Percentiles rank a stretch among this genome's conserved stretches.
These are phyloP conservation scores for Coprinopsis strossmayeri DNA, from an alignment of 768 basidiomycete species.

Conservation along the genomic window DNA sequence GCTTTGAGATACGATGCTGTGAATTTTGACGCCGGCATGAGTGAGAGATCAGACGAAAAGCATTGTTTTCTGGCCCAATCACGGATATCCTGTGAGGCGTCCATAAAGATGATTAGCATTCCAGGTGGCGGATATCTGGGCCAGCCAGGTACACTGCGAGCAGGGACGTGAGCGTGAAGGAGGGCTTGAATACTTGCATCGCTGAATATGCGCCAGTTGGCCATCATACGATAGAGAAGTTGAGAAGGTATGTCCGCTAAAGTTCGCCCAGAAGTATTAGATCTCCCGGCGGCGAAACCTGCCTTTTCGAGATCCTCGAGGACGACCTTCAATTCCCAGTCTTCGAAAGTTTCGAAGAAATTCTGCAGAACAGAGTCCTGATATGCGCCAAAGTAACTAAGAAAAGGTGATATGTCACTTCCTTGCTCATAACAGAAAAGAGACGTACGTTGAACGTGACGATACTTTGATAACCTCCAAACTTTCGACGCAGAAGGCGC, in stretches of 20 bases:
- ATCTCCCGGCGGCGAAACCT: slow-evolving; percentile 17
- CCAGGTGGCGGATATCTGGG: slow-evolving; percentile 58
- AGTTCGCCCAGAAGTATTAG: slow-evolving; percentile 16
- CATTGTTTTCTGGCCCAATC: slow-evolving; percentile 51
- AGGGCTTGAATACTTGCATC: slow-evolving; percentile 40
- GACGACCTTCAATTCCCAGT: slow-evolving; percentile 57
- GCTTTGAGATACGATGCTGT: slow-evolving; percentile 38
- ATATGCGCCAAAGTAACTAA: slow-evolving; percentile 74
- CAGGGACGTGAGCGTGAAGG: slow-evolving; percentile 32
- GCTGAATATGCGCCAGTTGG: slow-evolving; percentile 52
- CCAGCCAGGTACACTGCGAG: slow-evolving; percentile 38
- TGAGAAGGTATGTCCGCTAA: slow-evolving; percentile 43
- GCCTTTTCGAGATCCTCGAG: slow-evolving; percentile 37
- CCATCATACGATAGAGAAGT: slow-evolving; percentile 54
- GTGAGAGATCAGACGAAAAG: slow-evolving; percentile 28
- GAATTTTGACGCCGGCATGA: slow-evolving; percentile 45
- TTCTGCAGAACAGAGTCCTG: slow-evolving; percentile 35
- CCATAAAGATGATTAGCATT: slow-evolving; percentile 51
- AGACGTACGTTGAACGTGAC: slow-evolving; percentile 67
- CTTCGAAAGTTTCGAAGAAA: slow-evolving; percentile 60
- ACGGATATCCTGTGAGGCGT: slow-evolving; percentile 41
- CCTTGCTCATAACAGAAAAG: neutral
- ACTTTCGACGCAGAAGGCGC: slow-evolving; percentile 63
- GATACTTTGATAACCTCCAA: slow-evolving; percentile 58
- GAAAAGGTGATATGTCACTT: slow-evolving; percentile 11